Evolutionary conservation across 2,329 filamentous ascomycete species (phyloP).

Genomic region (Geosmithia morbida): DNA sequence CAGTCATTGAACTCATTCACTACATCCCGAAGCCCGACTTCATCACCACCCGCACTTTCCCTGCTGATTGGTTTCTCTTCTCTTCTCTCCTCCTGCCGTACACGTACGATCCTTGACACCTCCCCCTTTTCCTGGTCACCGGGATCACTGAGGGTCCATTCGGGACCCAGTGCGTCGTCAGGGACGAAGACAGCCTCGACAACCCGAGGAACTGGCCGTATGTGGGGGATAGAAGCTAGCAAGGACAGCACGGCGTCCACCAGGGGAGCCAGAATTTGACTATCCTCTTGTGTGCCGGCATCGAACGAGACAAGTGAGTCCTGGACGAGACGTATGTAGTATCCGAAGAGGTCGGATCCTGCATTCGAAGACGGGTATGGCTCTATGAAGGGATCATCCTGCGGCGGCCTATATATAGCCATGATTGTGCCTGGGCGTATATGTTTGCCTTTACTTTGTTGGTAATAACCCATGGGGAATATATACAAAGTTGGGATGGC

Average conservation of each 20-base stretch:
- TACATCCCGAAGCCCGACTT: background rate
- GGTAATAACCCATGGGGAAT: no score
- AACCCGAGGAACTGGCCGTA: slow-evolving; percentile 14
- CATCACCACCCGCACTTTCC: background rate
- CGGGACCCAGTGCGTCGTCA: slow-evolving; percentile 18
- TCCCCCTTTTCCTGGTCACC: slow-evolving; percentile 14
- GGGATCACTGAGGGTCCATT: slow-evolving; percentile 20
- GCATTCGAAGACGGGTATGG: background rate
- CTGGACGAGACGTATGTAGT: background rate
- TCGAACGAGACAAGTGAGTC: background rate
- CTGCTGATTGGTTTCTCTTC: background rate
- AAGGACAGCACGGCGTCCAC: slow-evolving; percentile 26
- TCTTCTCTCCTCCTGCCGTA: slow-evolving; percentile 5
- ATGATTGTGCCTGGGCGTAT: background rate
- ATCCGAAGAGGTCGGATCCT: background rate
- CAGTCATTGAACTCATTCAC: slow-evolving; percentile 27
- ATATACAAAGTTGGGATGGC: no score
- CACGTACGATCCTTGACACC: slow-evolving; percentile 14
- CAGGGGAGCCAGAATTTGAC: slow-evolving; percentile 7
- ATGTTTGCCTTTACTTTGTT: background rate
- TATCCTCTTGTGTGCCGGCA: background rate
- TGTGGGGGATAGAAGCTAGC: slow-evolving; percentile 16
- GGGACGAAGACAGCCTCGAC: slow-evolving; percentile 32
- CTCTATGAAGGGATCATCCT: slow-evolving; percentile 1
- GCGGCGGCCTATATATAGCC: background rate